Percentiles rank a stretch among this genome's conserved stretches.
Conservation (phyloP, 805 yeast genomes). For the Saccharomycopsis schoenii region DNA sequence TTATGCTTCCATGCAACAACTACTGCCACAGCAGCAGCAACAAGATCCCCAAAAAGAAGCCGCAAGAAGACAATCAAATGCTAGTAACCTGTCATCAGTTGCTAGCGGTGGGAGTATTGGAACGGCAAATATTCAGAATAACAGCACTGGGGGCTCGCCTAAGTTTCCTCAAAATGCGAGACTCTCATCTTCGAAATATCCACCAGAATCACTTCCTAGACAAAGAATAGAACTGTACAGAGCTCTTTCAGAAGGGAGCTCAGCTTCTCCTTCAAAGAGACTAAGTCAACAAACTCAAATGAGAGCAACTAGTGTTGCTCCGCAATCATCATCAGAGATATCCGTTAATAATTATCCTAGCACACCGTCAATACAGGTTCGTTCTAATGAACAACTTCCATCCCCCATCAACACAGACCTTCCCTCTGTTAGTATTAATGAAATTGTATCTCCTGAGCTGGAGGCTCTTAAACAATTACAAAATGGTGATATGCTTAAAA, state of each 20-base stretch:
- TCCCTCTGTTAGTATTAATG: not conserved
- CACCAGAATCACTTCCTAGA: slow-evolving; percentile 8
- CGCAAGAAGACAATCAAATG: slow-evolving; percentile 14
- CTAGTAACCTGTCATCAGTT: not conserved
- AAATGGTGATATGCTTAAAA: slow-evolving; percentile 69
- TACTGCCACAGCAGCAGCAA: slow-evolving; percentile 13
- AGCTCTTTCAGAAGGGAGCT: slow-evolving; percentile 4
- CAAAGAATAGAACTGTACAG: slow-evolving; percentile 9
- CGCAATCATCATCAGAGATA: not conserved
- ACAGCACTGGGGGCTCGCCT: not conserved
- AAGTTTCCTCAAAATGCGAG: not conserved
- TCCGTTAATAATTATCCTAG: not conserved
- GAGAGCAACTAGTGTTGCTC: not conserved
- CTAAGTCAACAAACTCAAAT: not conserved
- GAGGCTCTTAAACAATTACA: slow-evolving; percentile 75
- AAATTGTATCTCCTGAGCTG: slow-evolving; percentile 18
- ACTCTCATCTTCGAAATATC: not conserved
- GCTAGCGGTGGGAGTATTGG: not conserved
- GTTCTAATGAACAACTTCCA: not conserved
- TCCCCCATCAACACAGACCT: not conserved
- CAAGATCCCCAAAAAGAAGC: slow-evolving; percentile 10
- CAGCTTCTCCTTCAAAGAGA: not conserved
- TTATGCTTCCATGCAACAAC: slow-evolving; percentile 10
- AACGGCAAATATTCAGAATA: not conserved
- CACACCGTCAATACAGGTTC: not conserved